Base-by-base conservation (phyloP, 805 yeast genomes). In the Cyberlindnera veronae region DNA sequence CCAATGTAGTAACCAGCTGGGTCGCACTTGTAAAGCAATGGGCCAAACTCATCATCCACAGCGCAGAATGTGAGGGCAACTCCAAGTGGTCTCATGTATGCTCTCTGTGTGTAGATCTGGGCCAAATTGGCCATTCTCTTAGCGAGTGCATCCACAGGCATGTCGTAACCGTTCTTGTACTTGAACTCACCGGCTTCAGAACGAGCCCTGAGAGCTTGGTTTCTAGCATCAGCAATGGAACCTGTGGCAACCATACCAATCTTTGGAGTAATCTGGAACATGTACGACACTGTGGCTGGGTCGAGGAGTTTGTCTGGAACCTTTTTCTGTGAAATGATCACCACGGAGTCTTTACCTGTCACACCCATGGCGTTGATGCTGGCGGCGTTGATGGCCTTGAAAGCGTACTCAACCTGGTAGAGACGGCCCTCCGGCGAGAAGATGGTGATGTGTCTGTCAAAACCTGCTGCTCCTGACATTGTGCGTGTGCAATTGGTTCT, bases 371-470 rank as follows among this genome's bases (percentile, higher is more conserved):
- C 84, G 32, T 96, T 93, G 58, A 93, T 79, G 62, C 87, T 91
- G 44, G 96, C 79, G 33, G 95, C 79, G 58, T 89, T 93, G 62
- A 93, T 89, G 5, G 98, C 98, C 64, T 93, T 90, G 72, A 90
- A 90, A 6, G 98, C 99, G 61, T 93, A 93, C 64, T 93, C 99
- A 27, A 91, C 99, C 68, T 93, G 99, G 68, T 84, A 93, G 46
- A 93, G 74, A 66, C 99, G 81, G 33, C 99, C 99, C 63, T 93
- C 99, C 16, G 99, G 99, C 29, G 98, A 91, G 70, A 93, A 93
- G 56, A 93, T 90, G 21, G 99, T 93, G 64, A 93, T 93, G 65
- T 93, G 99, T 72, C 99, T 85, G 70, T 93, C 99, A 64, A 90
- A 93, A 39, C 99, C 99, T n/a, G 98, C 95, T 48, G 66, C 67